A percentile compares a stretch with the other conserved stretches of the same genome.
Conservation (phyloP, 371 early-diverging fungal genomes). For the Blastocladiella emersonii region DNA sequence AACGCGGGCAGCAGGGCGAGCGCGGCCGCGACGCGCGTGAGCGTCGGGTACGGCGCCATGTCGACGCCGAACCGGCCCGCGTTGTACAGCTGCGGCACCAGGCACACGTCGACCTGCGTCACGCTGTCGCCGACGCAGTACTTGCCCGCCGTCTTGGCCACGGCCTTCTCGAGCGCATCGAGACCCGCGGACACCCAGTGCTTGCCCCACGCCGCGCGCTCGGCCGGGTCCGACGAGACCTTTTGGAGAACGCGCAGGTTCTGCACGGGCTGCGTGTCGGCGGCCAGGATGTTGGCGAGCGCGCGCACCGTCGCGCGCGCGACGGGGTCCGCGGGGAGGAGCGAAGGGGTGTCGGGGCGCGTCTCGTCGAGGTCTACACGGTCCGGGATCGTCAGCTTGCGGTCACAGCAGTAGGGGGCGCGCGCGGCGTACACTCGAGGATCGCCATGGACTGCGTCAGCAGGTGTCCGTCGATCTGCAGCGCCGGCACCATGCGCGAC, state of each 20-base stretch:
- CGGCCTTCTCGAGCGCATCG: conserved; percentile 46
- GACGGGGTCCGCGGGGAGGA: conserved; percentile 56
- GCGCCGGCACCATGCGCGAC: conserved; percentile 48
- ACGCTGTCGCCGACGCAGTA: conserved; percentile 70
- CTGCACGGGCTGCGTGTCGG: conserved; percentile 82
- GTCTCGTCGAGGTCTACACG: conserved; percentile 65
- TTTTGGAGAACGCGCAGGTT: conserved; percentile 59
- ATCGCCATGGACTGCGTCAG: conserved; percentile 66
- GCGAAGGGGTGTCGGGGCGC: conserved; percentile 40
- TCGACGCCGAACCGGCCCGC: conserved; percentile 59
- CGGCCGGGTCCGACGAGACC: conserved; percentile 29
- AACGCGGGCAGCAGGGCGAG: conserved; percentile 50
- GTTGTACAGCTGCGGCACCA: conserved; percentile 71
- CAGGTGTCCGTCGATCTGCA: conserved; percentile 37
- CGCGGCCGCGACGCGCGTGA: conserved; percentile 36
- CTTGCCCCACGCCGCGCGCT: conserved; percentile 46
- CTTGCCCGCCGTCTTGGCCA: conserved; percentile 42
- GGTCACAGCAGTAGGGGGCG: too few relatives aligned
- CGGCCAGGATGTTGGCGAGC: conserved; percentile 50
- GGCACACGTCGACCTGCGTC: conserved; percentile 68
- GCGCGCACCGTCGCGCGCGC: conserved; percentile 57
- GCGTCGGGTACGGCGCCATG: conserved; percentile 49
- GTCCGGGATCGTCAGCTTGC: background rate
- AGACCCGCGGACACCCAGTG: conserved; percentile 49
- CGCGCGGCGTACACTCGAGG: conserved; percentile 35